Percentiles rank a stretch among this genome's conserved stretches.
These are phyloP conservation scores for Dictyostelium firmibasis DNA, from an alignment of 78 protist species.

Conservation along the genomic window DNA sequence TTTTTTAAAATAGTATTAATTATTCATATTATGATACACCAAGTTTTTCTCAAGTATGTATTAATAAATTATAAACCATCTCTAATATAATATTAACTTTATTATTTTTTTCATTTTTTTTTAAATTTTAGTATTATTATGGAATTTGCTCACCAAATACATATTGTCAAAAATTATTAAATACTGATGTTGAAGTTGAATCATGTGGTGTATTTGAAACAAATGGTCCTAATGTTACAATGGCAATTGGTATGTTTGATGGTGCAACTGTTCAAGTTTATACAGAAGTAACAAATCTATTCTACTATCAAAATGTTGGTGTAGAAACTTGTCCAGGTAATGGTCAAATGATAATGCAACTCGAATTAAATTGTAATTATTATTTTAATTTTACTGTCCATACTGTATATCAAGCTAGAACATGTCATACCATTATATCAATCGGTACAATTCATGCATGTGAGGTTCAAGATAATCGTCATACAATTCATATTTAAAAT, in stretches of 20 bases:
- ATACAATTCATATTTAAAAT: too few species aligned
- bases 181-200: not conserved
- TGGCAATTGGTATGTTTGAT: not conserved
- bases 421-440: not conserved
- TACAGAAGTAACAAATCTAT: conserved; percentile 1
- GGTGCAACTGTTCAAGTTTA: not conserved
- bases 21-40: not conserved
- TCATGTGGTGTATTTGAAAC: not conserved
- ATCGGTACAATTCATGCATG: not conserved
- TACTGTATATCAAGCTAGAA: not conserved
- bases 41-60: not conserved
- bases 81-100: too few species aligned
- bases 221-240: not conserved
- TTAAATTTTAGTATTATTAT: not conserved
- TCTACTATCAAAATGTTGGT: not conserved
- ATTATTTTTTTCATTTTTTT: not conserved
- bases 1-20: not conserved
- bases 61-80: not conserved
- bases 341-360: not conserved
- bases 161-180: not conserved
- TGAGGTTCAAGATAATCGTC: too few species aligned
- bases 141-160: not conserved
- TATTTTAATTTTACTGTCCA: not conserved
- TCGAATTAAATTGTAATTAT: not conserved
- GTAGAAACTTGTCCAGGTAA: not conserved